phyloP scores from a whole-genome alignment of 2,329 filamentous ascomycete species.

The Ophiostoma pallidulum region DNA sequence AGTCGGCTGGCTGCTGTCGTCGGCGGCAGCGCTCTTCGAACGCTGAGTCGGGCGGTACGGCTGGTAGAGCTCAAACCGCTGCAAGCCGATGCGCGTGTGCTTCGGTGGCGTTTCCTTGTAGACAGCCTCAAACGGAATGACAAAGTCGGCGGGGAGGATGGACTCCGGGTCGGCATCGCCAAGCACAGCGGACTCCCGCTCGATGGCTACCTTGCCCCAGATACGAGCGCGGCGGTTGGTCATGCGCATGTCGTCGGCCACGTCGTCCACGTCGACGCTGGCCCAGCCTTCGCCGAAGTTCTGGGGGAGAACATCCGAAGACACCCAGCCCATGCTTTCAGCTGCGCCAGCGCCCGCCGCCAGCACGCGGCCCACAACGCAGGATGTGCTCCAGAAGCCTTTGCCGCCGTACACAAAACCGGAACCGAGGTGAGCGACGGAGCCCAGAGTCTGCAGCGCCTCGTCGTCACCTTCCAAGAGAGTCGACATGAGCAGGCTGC shows the following conservation, averaged over 20 bases:
- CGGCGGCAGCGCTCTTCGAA: constrained; percentile 15
- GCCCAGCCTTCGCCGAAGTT: constrained; percentile 48
- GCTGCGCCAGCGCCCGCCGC: constrained; percentile 52
- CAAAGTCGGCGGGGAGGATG: constrained; percentile 52
- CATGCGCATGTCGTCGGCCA: constrained; percentile 26
- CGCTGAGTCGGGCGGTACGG: constrained; percentile 33
- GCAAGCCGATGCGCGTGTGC: constrained; percentile 38
- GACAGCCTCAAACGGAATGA: constrained; percentile 48
- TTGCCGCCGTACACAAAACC: constrained; percentile 55
- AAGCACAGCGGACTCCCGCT: constrained; percentile 50
- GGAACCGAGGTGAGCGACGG: constrained; percentile 52
- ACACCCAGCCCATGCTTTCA: constrained; percentile 62
- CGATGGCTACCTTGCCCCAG: constrained; percentile 50
- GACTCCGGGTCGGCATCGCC: constrained; percentile 46
- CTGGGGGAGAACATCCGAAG: constrained; percentile 46
- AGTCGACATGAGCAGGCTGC: constrained; percentile 57
- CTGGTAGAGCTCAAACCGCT: constrained; percentile 39
- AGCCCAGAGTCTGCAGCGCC: constrained; percentile 48
- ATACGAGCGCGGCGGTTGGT: constrained; percentile 36
- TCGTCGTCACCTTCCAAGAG: constrained; percentile 54
- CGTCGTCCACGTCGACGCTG: constrained; percentile 46
- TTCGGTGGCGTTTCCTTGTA: constrained; percentile 38
- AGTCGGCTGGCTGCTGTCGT: neutral
- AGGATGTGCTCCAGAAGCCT: constrained; percentile 61
- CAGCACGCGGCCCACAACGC: constrained; percentile 55